phyloP scores from a whole-genome alignment of 192 early-diverging fungal genomes.

The Umbelopsis vinacea region DNA sequence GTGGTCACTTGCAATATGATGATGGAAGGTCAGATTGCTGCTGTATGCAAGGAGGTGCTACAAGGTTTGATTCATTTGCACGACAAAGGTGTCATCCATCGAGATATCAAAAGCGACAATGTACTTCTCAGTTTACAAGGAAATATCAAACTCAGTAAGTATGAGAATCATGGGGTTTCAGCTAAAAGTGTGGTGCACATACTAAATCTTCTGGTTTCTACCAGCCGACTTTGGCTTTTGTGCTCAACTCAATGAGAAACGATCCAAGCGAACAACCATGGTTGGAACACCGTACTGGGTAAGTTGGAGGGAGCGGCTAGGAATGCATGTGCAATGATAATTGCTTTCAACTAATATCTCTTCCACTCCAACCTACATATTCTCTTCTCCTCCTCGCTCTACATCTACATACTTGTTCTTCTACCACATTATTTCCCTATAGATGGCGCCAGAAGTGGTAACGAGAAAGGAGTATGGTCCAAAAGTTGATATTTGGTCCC shows the following conservation, averaged over 20 bases:
- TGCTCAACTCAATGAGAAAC: constrained; percentile 75
- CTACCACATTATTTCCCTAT: constrained; percentile 25
- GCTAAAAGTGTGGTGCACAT: no score
- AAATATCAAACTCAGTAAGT: constrained; percentile 76
- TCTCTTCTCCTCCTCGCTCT: no score
- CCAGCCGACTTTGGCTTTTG: constrained; percentile 90
- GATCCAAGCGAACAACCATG: constrained; percentile 81
- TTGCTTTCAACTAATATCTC: no score
- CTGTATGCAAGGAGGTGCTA: constrained; percentile 79
- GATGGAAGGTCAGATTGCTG: constrained; percentile 84
- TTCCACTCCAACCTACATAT: no score
- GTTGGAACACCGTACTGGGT: constrained; percentile 90
- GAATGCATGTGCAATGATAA: no score
- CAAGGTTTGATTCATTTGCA: constrained; percentile 80
- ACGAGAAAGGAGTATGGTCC: constrained; percentile 90
- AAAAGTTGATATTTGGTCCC: constrained; percentile 96
- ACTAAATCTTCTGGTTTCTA: neutral
- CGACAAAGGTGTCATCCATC: constrained; percentile 77
- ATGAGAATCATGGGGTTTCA: no score
- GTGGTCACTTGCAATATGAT: constrained; percentile 82
- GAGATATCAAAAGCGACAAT: constrained; percentile 91
- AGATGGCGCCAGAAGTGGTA: constrained; percentile 98
- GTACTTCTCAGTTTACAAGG: constrained; percentile 69
- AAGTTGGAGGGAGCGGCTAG: neutral
- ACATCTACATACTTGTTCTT: neutral